Evolutionary conservation across 805 yeast species (phyloP), one percentile per base, ranked within the genome.

Genomic region (Starmerella geochares): DNA sequence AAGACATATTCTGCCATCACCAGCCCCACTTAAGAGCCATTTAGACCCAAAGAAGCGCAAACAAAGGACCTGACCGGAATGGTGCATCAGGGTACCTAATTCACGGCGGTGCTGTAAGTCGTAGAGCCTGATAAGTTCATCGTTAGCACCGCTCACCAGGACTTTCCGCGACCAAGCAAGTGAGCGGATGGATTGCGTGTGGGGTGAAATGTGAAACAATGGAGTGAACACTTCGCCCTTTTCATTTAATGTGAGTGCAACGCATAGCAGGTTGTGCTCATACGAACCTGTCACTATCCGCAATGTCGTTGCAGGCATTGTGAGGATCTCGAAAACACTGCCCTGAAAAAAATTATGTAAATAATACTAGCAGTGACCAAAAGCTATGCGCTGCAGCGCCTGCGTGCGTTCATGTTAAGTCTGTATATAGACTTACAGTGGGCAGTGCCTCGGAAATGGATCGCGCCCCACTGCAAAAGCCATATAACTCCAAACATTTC

Each of bases 171-270:
- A 85, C 19, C 80, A 71, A 55, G 90, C 96, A 57, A 92, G 72
- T 43, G 92, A 75, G 65, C 88, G 82, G 49, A 92, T 86, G 31
- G 96, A 83, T 46, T 86, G 73, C 0, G 95, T 72, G 67, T 92
- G 98, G 1, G 98, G 95, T 59, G 90, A 86, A 67, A 92, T 90
- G 65, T 92, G 96, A 71, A 92, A 92, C 38, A 92, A 81, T 2
- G 97, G 95, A 41, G 86, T 87, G 69, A 92, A 92, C 9, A 85
- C 72, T 23, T 63, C 63, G 4, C 55, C 50, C 4, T 55, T 51
- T 0, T 50, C 43, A 2, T 79, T 75, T 23, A 86, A 59, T n/a
- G 80, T 74, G 39, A 86, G 69, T 1, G 96, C 85, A 14, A 87
- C 72, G 71, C 96, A 87, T 36, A 88, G 69, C 42, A 92, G 67